phyloP scores from a whole-genome alignment of 352 stramenopile genomes.

The Pythium chondricola region DNA sequence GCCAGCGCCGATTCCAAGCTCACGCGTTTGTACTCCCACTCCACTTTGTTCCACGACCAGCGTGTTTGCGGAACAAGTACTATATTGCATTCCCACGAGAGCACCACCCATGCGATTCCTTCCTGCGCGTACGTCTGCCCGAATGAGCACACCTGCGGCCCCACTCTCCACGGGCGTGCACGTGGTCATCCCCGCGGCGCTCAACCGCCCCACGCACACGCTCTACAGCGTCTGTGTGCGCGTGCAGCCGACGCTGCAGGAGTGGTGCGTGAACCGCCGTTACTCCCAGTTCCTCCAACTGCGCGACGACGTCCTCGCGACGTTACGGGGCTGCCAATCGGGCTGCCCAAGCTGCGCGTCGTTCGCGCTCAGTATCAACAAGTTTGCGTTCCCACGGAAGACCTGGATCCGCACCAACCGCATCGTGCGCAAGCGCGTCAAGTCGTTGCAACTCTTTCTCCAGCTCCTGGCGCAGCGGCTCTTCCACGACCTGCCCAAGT shows the following conservation, averaged over 20 bases:
- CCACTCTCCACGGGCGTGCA: conserved; percentile 35
- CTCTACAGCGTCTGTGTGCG: conserved; percentile 81
- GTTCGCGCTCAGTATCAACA: conserved; percentile 51
- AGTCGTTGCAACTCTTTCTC: conserved; percentile 63
- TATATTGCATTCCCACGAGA: too few species aligned
- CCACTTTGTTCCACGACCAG: conserved; percentile 1
- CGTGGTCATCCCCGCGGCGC: conserved; percentile 75
- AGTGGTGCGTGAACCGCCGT: conserved; percentile 82
- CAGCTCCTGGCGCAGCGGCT: conserved; percentile 60
- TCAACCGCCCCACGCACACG: conserved; percentile 79
- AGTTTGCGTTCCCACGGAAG: conserved; percentile 65
- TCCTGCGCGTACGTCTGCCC: background rate
- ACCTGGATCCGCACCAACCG: conserved; percentile 64
- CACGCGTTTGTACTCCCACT: background rate
- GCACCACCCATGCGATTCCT: background rate
- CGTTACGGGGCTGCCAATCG: conserved; percentile 18
- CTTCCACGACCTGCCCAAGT: conserved; percentile 76
- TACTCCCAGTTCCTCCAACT: conserved; percentile 86
- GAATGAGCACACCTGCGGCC: background rate
- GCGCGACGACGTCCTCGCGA: conserved; percentile 53
- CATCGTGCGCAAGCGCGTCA: conserved; percentile 61
- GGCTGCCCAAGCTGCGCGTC: conserved; percentile 58
- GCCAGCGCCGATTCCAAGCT: too few species aligned
- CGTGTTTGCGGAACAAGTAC: too few species aligned
- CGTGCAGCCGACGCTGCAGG: conserved; percentile 69